phyloP scores from a whole-genome alignment of 2,329 filamentous ascomycete species.

The Cladosporium velox region DNA sequence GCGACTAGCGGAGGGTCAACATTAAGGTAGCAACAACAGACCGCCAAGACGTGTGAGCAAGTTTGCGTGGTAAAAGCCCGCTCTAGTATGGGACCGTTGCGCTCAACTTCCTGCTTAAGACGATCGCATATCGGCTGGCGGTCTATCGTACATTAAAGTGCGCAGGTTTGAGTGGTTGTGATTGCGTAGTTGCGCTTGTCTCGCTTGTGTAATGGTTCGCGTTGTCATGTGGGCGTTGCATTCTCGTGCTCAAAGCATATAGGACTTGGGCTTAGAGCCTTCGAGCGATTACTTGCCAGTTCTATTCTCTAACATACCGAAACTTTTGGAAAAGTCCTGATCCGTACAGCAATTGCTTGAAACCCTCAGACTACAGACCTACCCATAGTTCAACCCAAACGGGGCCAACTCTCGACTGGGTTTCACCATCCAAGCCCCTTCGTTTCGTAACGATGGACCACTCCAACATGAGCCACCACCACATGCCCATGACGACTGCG shows the following conservation, averaged over 20 bases:
- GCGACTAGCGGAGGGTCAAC: background rate
- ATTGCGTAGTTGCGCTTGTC: conserved; percentile 3
- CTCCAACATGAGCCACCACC: background rate
- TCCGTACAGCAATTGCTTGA: background rate
- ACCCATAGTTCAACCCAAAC: background rate
- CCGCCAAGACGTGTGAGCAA: conserved; percentile 10
- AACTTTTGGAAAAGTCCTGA: background rate
- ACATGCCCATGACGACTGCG: conserved; percentile 36
- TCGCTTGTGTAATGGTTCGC: background rate
- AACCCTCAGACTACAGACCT: background rate
- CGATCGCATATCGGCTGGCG: background rate
- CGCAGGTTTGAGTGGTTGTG: background rate
- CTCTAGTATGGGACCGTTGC: background rate
- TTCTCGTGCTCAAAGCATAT: background rate
- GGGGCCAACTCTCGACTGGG: background rate
- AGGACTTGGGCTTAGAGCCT: background rate
- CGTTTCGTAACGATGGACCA: background rate
- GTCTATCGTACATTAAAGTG: background rate
- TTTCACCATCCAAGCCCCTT: background rate
- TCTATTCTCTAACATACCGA: background rate
- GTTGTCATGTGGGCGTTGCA: background rate
- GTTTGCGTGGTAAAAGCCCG: conserved; percentile 2
- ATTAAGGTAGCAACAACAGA: background rate
- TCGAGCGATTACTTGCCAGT: background rate
- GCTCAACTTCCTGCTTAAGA: background rate